These are phyloP conservation scores for Trichothecium sympodiale DNA, from an alignment of 2,329 filamentous ascomycete genomes.

Conservation along the genomic window DNA sequence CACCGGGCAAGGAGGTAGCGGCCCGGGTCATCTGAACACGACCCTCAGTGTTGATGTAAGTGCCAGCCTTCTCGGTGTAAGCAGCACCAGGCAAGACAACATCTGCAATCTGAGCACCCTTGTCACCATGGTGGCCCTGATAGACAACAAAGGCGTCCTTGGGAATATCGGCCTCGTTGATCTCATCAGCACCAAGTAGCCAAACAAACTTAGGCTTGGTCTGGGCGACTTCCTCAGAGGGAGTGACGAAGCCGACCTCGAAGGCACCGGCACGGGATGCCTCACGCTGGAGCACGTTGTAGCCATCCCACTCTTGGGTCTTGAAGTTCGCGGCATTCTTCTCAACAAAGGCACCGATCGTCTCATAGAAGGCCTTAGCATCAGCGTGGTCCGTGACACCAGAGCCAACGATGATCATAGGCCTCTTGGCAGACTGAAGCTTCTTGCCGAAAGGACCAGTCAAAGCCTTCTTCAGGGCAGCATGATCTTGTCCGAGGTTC, in stretches of 20 bases:
- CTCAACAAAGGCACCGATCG: constrained; percentile 80
- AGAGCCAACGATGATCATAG: constrained; percentile 94
- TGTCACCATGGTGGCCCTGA: constrained; percentile 95
- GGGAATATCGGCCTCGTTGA: constrained; percentile 74
- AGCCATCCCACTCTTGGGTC: constrained; percentile 90
- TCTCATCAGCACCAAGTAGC: constrained; percentile 91
- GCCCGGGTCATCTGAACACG: constrained; percentile 89
- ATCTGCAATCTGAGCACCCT: constrained; percentile 84
- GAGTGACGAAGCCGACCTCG: constrained; percentile 88
- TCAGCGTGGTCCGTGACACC: constrained; percentile 84
- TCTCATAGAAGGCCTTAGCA: constrained; percentile 87
- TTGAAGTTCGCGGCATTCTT: constrained; percentile 85
- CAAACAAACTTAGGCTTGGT: constrained; percentile 91
- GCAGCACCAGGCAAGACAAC: constrained; percentile 88
- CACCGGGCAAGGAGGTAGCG: constrained; percentile 79
- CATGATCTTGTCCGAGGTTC: constrained; percentile 71
- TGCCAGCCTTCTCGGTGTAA: constrained; percentile 93
- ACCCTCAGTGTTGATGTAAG: constrained; percentile 96
- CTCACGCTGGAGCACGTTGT: constrained; percentile 89
- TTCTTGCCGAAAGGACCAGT: constrained; percentile 87
- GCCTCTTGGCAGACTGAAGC: constrained; percentile 73
- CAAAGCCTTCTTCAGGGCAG: constrained; percentile 74
- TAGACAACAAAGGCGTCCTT: constrained; percentile 96
- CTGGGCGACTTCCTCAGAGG: constrained; percentile 68
- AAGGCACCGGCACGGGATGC: constrained; percentile 89